Percentiles rank a stretch among this genome's conserved stretches.
phyloP scores from a whole-genome alignment of 2,329 filamentous ascomycete species.

The Malbranchea zuffiana region DNA sequence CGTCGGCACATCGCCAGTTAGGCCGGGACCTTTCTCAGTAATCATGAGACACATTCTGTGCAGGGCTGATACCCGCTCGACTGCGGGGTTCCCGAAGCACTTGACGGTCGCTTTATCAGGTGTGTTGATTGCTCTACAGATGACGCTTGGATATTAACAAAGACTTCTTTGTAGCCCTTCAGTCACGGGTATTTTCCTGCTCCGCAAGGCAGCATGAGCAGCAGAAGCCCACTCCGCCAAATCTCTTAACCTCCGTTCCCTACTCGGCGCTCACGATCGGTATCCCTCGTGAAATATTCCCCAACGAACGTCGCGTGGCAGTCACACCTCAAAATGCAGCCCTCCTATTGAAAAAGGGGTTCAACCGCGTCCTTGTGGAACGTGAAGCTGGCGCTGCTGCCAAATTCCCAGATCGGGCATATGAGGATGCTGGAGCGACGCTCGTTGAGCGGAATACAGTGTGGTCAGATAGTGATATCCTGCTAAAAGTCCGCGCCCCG shows the following conservation, averaged over 20 bases:
- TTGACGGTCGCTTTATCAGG: slow-evolving; percentile 10
- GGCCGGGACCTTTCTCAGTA: too few relatives aligned
- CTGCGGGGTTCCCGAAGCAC: slow-evolving; percentile 9
- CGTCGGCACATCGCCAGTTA: too few relatives aligned
- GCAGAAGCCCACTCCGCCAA: slow-evolving; percentile 8
- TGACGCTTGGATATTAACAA: background rate
- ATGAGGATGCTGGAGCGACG: slow-evolving; percentile 65
- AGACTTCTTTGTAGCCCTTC: slow-evolving; percentile 4
- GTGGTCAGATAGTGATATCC: slow-evolving; percentile 64
- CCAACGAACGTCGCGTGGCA: slow-evolving; percentile 70
- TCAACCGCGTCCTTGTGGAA: slow-evolving; percentile 64
- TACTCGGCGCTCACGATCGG: slow-evolving; percentile 66
- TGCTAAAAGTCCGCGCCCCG: slow-evolving; percentile 74
- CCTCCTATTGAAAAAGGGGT: slow-evolving; percentile 75
- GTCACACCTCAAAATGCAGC: slow-evolving; percentile 75
- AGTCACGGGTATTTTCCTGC: slow-evolving; percentile 13
- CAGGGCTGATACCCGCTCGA: slow-evolving; percentile 5
- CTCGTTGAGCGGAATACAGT: slow-evolving; percentile 59
- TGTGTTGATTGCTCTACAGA: slow-evolving; percentile 3
- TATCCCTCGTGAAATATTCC: slow-evolving; percentile 66
- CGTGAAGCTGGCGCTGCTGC: slow-evolving; percentile 67
- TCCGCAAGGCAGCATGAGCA: slow-evolving; percentile 6
- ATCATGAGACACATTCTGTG: slow-evolving; percentile 11
- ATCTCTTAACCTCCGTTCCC: slow-evolving; percentile 34
- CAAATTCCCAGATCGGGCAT: slow-evolving; percentile 66